Evolutionary conservation across 768 basidiomycete genomes (phyloP), one percentile per base, ranked within the genome.

Genomic region (Cytidiella melzeri): DNA sequence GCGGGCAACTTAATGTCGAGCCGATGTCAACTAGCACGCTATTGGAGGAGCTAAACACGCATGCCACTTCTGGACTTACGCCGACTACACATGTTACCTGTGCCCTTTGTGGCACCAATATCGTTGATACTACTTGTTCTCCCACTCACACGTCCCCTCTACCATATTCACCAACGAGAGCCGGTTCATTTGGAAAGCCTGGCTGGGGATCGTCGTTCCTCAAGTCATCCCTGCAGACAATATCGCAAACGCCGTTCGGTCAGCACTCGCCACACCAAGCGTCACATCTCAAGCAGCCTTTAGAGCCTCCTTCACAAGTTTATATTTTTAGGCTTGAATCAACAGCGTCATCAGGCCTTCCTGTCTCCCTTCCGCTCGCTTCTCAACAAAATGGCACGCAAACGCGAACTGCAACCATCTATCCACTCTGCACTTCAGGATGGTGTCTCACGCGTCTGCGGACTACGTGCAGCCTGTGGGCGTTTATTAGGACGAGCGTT

Each of bases 381-480:
- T 45, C 56, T 3, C 57, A 57, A 42, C 53, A 52, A 61, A 46
- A 60, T 56, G 49, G 48, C 23, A 50, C 50, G 5, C 64, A 58
- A 43, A 62, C 58, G 44, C 60, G 44, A 51, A 65, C 74, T 25
- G 27, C 52, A 15, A 74, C 79, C 2, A 73, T 84, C 15, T 88
- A 95, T 64, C 90, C 93, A 1, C 70, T 96, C 2, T 96, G 92
- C 59, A 70, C 76, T 10, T 79, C 77, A 15, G 83, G 87, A n/a
- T 95, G 92, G 84, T 95, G 92, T 63, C 72, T 95, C 13, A 69
- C 77, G 4, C 79, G 93, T 6, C 72, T 96, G 18, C 80, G 92
- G 11, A 75, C 84, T 30, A 91, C 92, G n/a, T 94, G 92, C 65
- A 85, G 84, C 3, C 69, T 95, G 12, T 96, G 92, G 92, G 80